Evolutionary conservation across 1,284 basidiomycete species (phyloP).

Genomic region (Baeospora myosura): DNA sequence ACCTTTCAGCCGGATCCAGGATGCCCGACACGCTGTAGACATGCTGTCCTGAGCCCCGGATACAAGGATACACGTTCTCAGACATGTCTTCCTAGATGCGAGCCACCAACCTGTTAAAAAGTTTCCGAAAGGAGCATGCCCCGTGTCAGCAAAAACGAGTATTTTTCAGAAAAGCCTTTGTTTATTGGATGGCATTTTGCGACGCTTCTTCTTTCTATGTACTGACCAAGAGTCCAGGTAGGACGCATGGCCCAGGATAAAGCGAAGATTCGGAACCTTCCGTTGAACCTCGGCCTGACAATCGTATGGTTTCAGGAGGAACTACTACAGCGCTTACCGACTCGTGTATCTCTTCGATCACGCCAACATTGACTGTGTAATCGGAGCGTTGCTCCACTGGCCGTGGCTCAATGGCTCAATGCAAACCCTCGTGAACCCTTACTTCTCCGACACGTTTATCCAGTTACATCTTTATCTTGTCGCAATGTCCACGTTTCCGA

Average conservation of each 20-base stretch:
- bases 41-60: slow-evolving; percentile 63
- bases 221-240: too few species aligned
- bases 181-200: too few species aligned
- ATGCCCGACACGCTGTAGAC: slow-evolving; percentile 52
- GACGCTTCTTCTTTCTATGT: too few species aligned
- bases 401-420: slow-evolving; percentile 50
- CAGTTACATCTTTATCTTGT: slow-evolving; percentile 61
- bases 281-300: slow-evolving; percentile 24
- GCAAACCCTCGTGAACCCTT: too few species aligned
- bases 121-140: slow-evolving; percentile 47
- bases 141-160: slow-evolving; percentile 14
- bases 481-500: slow-evolving; percentile 69
- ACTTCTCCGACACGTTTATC: slow-evolving; percentile 66
- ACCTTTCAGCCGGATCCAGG: slow-evolving; percentile 50
- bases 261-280: slow-evolving; percentile 18
- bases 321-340: slow-evolving; percentile 37
- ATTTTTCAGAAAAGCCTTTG: slow-evolving; percentile 10
- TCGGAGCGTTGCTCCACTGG: slow-evolving; percentile 64
- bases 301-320: slow-evolving; percentile 28
- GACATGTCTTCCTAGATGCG: slow-evolving; percentile 29
- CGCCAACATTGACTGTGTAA: slow-evolving; percentile 44
- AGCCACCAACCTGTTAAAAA: slow-evolving; percentile 42
- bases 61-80: slow-evolving; percentile 46
- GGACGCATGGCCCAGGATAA: too few species aligned
- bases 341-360: slow-evolving; percentile 65